These are phyloP conservation scores for Yamadazyma blattariae DNA, from an alignment of 1,139 yeast genomes.

Conservation along the genomic window DNA sequence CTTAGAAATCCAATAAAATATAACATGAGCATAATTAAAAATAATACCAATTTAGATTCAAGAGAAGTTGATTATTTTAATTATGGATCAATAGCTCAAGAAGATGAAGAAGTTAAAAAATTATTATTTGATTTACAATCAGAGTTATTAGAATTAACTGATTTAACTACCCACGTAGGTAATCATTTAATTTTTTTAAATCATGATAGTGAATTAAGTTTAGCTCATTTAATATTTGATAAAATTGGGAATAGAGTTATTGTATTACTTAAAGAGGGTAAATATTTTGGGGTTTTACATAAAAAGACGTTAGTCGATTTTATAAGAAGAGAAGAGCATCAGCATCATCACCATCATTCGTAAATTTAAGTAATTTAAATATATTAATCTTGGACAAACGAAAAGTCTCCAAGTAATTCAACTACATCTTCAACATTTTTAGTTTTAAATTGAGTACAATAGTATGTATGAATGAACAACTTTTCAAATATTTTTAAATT, in stretches of 20 bases:
- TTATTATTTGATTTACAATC: constrained; percentile 11
- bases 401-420: not conserved
- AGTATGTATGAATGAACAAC: not conserved
- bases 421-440: not conserved
- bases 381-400: no score
- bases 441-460: not conserved
- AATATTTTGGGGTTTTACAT: constrained; percentile 52
- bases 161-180: constrained; percentile 46
- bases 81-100: constrained; percentile 20
- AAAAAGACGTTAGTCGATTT: constrained; percentile 55
- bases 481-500: not conserved
- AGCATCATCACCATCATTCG: constrained; percentile 2
- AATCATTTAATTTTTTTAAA: constrained; percentile 50
- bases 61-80: constrained; percentile 25
- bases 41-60: constrained; percentile 5
- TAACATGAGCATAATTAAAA: constrained; percentile 13
- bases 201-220: constrained; percentile 47
- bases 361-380: no score
- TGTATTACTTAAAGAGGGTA: constrained; percentile 49
- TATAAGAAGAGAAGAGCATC: constrained; percentile 20
- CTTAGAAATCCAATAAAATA: constrained; percentile 10
- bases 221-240: constrained; percentile 55
- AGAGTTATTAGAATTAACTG: constrained; percentile 30
- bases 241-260: constrained; percentile 54
- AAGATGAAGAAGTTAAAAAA: constrained; percentile 9